Evolutionary conservation across 345 rosid genomes (phyloP).

Genomic region (Eucalyptus lansdowneana): DNA sequence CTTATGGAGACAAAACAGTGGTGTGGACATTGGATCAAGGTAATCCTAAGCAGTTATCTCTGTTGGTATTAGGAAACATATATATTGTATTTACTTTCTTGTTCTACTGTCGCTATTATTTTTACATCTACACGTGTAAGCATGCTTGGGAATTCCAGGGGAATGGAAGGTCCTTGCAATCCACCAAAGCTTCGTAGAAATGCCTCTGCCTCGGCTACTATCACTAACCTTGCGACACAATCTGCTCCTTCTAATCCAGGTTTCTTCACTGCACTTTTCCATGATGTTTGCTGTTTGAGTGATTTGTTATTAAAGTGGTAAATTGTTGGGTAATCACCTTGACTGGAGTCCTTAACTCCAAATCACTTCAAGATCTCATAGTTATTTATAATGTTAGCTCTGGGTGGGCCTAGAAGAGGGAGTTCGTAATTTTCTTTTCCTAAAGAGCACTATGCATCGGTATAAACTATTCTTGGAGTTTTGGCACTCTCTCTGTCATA

Average conservation of each 20-base stretch:
- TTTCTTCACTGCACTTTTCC: neutral
- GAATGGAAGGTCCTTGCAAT: slow-evolving; percentile 29
- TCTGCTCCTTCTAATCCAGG: slow-evolving; percentile 34
- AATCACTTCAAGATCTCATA: neutral
- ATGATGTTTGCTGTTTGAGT: neutral
- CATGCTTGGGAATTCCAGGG: slow-evolving; percentile 12
- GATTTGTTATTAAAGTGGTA: neutral
- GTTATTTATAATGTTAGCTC: neutral
- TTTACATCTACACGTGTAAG: neutral
- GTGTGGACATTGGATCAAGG: slow-evolving; percentile 56
- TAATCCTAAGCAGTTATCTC: neutral
- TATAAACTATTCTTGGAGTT: neutral
- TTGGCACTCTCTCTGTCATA: neutral
- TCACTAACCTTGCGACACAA: slow-evolving; percentile 35
- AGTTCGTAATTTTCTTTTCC: neutral
- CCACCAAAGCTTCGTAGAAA: slow-evolving; percentile 50
- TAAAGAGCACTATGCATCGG: neutral
- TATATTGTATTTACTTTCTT: neutral
- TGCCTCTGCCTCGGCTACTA: slow-evolving; percentile 60
- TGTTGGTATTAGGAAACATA: neutral
- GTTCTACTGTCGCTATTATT: neutral
- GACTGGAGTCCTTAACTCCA: neutral
- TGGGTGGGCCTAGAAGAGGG: neutral
- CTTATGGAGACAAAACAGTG: slow-evolving; percentile 64
- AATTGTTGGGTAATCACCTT: neutral